Base-by-base conservation (phyloP, 2,329 filamentous ascomycete species). In the Acrocalymma vagum region DNA sequence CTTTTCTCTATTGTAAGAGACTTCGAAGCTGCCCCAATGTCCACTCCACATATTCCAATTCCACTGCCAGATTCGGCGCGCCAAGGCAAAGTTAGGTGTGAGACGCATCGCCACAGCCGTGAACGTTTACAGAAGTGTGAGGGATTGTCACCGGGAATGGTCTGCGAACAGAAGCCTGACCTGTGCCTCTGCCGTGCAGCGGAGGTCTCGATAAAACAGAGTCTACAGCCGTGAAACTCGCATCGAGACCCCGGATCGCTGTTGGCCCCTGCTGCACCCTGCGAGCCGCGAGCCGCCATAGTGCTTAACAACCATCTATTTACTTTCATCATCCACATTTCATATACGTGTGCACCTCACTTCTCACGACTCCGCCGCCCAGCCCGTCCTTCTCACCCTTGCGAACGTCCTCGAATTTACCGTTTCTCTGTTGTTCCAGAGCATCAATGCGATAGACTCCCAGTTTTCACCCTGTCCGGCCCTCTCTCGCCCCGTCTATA, bases 221-320 rank as follows among this genome's bases (percentile, higher is more conserved):
- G n/a, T n/a, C n/a, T n/a, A n/a, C n/a, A n/a, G n/a, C n/a, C n/a
- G n/a, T n/a, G n/a, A n/a, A n/a, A n/a, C 23, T n/a, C 42, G 39
- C 17, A 33, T 37, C 35, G 20, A 37, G 37, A 17, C 38, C n/a
- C 32, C 11, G 40, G 53, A 51, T 45, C 39, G 53, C 44, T n/a
- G n/a, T 34, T 15, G 25, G 42, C 34, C 43, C 43, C 38, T 46
- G 28, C 36, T 26, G 39, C 43, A 40, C 52, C 51, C 47, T 53
- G 50, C 38, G 34, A 24, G 29, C 26, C 41, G 50, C 35, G 38
- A 41, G 36, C 42, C 26, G 38, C n/a, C n/a, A n/a, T n/a, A n/a
- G 41, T 58, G 53, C 48, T 52, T 58, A n/a, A n/a, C 52, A 51
- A 45, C 57, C 53, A 51, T 59, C 55, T 48, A 47, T 48, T 42